Evolutionary conservation across 371 early-diverging fungal genomes (phyloP), one percentile per base, ranked within the genome.

Genomic region (Dinochytrium kinnereticum): DNA sequence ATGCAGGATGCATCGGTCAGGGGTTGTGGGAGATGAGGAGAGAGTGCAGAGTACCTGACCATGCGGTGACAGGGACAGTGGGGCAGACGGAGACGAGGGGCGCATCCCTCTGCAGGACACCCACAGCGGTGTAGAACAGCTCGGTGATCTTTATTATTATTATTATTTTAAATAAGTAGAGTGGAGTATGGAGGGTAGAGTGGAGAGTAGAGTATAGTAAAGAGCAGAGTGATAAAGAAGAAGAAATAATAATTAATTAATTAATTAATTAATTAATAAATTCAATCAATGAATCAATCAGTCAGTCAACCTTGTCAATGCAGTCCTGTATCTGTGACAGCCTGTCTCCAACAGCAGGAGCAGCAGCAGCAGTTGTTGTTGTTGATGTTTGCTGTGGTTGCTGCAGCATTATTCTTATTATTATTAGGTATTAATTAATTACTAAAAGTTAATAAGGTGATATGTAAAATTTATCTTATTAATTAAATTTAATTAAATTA

Each of bases 71-170:
- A n/a, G 83, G 83, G 15, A 76, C 70, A n/a, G 64, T 69, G 26
- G 28, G 38, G 44, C 75, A 59, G 19, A 79, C 57, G 24, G 71
- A n/a, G 1, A 76, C 68, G 30, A 83, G 69, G 5, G 84, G 84
- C 2, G 84, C 84, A 59, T 83, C 84, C 30, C 84, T 71, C 44
- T 83, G 84, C 33, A 82, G 73, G 15, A 75, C 80, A 7, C 84
- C 84, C 37, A 78, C 30, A 0, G 84, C 70, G 7, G 68, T 83
- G 71, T 59, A 83, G 51, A 81, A 72, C 49, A 81, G 69, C 59
- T 83, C 79, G 26, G 76, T 38, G 1, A 79, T 7, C 77, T 77
- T n/a, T 5, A 28, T 15, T 31, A 3, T 17, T 13, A n/a, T 49
- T 49, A 49, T 13, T 49, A 17, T 13, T n/a, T n/a, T 19, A 19